Evolutionary conservation across 1,284 basidiomycete species (phyloP), one percentile per base, ranked within the genome.

Genomic region (Naganishia liquefaciens): DNA sequence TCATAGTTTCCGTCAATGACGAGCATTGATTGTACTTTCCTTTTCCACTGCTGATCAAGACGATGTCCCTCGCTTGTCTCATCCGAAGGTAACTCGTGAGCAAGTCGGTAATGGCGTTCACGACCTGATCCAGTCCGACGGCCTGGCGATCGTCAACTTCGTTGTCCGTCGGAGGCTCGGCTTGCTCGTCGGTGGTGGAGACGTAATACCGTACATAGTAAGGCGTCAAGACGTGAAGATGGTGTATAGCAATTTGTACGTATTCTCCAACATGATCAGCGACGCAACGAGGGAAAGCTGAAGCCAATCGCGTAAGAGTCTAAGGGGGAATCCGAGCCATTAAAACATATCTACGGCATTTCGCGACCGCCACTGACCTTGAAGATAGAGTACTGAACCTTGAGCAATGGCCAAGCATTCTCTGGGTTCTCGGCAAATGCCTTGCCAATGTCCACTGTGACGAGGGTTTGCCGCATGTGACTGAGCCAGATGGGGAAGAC

Each of bases 401-500:
- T 82, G 19, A 95, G 79, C 15, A 62, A 52, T 21, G 62, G 21
- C 64, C 53, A 42, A 44, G 55, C 57, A 17, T 61, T 7, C 74
- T 93, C 90, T 90, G 91, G 93, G 63, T 84, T 84, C 17, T 81
- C 75, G 27, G 80, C 77, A 46, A 89, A 81, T 70, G 92, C 89
- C 60, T 80, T 77, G 23, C 81, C 78, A 0, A 87, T 84, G 72
- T 90, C 85, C 15, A 84, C 80, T 51, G 80, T 82, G n/a, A 25
- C 37, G n/a, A 96, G 80, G 9, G 95, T 82, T 17, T 87, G 85
- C 67, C 85, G 86, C 81, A 95, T 92, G 0, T 90, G 89, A 49
- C 88, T 86, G 17, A 95, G 80, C 95, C 95, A 99, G 15, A 88
- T 83, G 0, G 93, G 91, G 5, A 96, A 84, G 53, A 97, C 86